phyloP scores from a whole-genome alignment of 2,329 filamentous ascomycete genomes.

The Phoma sp. region DNA sequence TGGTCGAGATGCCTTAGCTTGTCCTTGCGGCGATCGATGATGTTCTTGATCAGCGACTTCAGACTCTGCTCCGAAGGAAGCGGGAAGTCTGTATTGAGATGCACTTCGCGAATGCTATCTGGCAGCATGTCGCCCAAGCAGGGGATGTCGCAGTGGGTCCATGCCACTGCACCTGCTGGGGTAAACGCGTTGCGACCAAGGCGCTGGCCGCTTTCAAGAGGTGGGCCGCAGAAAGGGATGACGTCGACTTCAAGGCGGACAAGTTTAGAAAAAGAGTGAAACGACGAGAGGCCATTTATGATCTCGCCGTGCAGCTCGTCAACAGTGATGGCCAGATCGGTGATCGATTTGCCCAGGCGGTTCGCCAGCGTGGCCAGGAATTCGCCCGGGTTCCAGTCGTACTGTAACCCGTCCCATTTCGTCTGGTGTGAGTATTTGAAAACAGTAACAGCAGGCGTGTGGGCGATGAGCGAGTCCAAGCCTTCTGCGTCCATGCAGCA shows the following conservation, averaged over 20 bases:
- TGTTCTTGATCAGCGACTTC: slow-evolving; percentile 38
- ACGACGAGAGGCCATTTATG: slow-evolving; percentile 40
- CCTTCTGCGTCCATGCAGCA: slow-evolving; percentile 42
- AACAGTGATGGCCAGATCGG: slow-evolving; percentile 41
- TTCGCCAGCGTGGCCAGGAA: slow-evolving; percentile 34
- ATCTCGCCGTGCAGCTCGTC: slow-evolving; percentile 40
- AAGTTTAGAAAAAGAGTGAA: slow-evolving; percentile 33
- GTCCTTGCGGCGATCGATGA: slow-evolving; percentile 28
- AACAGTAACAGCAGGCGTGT: slow-evolving; percentile 33
- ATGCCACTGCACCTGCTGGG: slow-evolving; percentile 29
- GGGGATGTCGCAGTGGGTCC: slow-evolving; percentile 40
- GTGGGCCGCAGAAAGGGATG: slow-evolving; percentile 40
- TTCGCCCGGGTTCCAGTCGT: slow-evolving; percentile 45
- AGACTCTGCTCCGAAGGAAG: slow-evolving; percentile 30
- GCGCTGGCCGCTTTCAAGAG: slow-evolving; percentile 42
- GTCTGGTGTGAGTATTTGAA: slow-evolving; percentile 45
- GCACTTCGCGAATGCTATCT: slow-evolving; percentile 32
- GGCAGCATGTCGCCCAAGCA: slow-evolving; percentile 46
- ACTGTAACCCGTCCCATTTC: slow-evolving; percentile 40
- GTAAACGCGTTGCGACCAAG: slow-evolving; percentile 25
- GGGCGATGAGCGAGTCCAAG: slow-evolving; percentile 28
- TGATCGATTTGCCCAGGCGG: slow-evolving; percentile 31
- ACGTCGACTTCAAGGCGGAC: slow-evolving; percentile 40
- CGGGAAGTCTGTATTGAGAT: slow-evolving; percentile 40
- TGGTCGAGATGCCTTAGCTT: slow-evolving; percentile 26